Conservation (phyloP, 768 basidiomycete genomes). For the Mycena floridula region DNA sequence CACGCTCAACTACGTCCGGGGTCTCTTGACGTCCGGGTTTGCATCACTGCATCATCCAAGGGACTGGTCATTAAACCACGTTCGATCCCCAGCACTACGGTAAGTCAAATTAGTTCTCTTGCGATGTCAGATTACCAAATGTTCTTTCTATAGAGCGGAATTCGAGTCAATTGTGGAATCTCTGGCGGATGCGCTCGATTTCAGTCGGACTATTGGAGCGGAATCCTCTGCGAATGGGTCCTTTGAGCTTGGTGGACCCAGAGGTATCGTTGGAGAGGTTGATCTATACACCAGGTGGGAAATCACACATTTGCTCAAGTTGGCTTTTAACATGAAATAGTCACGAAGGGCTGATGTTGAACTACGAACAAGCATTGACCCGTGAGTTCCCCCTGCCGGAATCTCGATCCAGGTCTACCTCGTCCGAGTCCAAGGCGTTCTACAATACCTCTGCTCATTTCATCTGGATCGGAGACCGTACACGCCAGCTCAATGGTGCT, state of each 20-base stretch:
- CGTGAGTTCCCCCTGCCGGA: conserved; percentile 50
- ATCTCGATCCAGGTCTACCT: too few relatives aligned
- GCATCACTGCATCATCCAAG: conserved; percentile 88
- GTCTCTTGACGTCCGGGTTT: conserved; percentile 86
- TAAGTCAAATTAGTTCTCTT: too few relatives aligned
- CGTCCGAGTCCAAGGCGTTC: conserved; percentile 32
- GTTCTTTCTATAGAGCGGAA: conserved; percentile 65
- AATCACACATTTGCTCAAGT: conserved; percentile 1
- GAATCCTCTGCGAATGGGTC: conserved; percentile 44
- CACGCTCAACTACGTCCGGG: conserved; percentile 91
- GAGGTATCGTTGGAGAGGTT: conserved; percentile 75
- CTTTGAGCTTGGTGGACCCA: conserved; percentile 71
- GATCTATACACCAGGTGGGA: conserved; percentile 86
- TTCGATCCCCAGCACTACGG: conserved; percentile 75
- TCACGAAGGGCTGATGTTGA: conserved; percentile 90
- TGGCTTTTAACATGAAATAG: conserved; percentile 37
- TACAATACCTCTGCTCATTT: conserved; percentile 95
- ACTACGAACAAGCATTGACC: conserved; percentile 90
- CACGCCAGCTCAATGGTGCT: conserved; percentile 84
- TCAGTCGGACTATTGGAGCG: conserved; percentile 83
- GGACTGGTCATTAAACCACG: conserved; percentile 90
- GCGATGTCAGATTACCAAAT: too few relatives aligned
- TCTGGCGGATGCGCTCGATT: conserved; percentile 88
- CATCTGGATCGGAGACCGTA: conserved; percentile 96
- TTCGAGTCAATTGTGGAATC: conserved; percentile 83